Evolutionary conservation across 1,139 yeast genomes (phyloP), one percentile per base, ranked within the genome.

Genomic region (Scheffersomyces quercinus): DNA sequence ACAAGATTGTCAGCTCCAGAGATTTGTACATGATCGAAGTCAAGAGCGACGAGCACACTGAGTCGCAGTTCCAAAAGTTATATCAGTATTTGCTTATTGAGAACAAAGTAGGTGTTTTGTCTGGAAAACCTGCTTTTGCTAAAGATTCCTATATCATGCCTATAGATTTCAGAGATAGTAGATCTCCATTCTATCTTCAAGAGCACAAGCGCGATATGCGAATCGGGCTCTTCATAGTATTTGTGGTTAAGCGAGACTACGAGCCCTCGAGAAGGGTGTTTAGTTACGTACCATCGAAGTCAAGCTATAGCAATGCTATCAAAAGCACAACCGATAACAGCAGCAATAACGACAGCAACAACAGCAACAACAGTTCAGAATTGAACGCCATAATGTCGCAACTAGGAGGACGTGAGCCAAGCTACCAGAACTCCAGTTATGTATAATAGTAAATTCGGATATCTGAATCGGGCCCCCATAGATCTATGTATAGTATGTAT

Each of bases 141-240:
- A 85, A 85, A 56, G 95, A 86, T 58, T 74, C 83, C 2, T 87
- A 86, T 60, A 51, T 87, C 38, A 60, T 85, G 29, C 75, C 88
- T 1, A 51, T 81, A 16, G 68, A 61, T 48, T 59, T 60, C 44
- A 46, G 59, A 37, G 60, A 63, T 44, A 54, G 60, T 36, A 31
- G 51, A 32, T 48, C 68, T 16, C 71, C 74, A 1, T 44, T 47
- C 20, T 67, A 62, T 44, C 63, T 75, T 29, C 49, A 56, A 31
- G 42, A 52, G 11, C 52, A 54, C 33, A 62, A 45, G 46, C 37
- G 46, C 34, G 44, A 35, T 11, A 50, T 48, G n/a, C 59, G 55
- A 38, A 60, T 54, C 20, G 75, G 78, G 9, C 56, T 79, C 40
- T 75, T 68, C 54, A 73, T 75, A 0, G 56, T 79, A 6, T 74